Conservation (phyloP, 257 asterid species). For the Asclepias syriaca region DNA sequence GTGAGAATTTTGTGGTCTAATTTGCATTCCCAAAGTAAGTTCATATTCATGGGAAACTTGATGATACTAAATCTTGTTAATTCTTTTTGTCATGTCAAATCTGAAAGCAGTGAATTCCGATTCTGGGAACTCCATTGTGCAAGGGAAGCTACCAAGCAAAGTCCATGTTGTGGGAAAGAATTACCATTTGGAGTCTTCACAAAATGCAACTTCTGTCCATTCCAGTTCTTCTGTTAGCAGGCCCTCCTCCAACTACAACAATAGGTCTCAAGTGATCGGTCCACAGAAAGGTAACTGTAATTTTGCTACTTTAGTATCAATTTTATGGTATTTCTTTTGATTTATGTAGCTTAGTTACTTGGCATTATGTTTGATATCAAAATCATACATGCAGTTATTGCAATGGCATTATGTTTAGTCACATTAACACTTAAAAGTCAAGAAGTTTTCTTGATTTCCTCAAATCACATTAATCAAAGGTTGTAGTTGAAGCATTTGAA, state of each 20-base stretch:
- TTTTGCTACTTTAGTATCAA: neutral
- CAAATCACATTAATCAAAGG: neutral
- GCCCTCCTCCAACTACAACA: constrained; percentile 71
- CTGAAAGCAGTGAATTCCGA: constrained; percentile 38
- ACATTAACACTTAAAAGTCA: constrained; percentile 6
- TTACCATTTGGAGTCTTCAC: constrained; percentile 44
- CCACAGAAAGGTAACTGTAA: constrained; percentile 55
- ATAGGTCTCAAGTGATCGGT: constrained; percentile 56
- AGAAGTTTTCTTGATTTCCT: neutral
- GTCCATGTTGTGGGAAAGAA: constrained; percentile 47
- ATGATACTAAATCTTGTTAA: constrained; percentile 10
- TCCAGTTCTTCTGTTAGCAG: constrained; percentile 49
- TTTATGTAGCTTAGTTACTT: constrained; percentile 4
- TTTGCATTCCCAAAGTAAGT: neutral
- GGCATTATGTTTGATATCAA: constrained; percentile 3
- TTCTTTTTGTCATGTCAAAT: constrained; percentile 16
- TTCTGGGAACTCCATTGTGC: constrained; percentile 33
- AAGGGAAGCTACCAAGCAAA: constrained; percentile 41
- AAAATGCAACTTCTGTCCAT: constrained; percentile 35
- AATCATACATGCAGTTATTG: constrained; percentile 3
- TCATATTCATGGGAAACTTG: neutral
- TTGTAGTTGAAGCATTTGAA: neutral
- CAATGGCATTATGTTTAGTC: constrained; percentile 10
- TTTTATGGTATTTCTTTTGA: constrained; percentile 11
- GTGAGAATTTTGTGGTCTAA: constrained; percentile 18